Base-by-base conservation (phyloP, 2,329 filamentous ascomycete genomes). In the Aspergillus sp. region DNA sequence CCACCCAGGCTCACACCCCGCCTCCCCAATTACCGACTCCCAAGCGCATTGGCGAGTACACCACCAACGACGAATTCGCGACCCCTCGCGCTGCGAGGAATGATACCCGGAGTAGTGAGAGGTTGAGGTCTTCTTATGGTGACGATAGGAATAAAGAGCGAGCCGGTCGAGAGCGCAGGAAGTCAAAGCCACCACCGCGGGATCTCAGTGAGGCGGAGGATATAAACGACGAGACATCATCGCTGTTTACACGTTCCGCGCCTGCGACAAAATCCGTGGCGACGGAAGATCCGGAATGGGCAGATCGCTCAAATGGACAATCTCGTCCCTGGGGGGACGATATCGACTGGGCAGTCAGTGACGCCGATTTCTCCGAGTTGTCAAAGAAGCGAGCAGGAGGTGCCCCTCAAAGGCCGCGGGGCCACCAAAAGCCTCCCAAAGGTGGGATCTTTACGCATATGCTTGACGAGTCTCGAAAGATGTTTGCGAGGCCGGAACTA, bases 371-470 rank as follows among this genome's bases (percentile, higher is more conserved):
- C 33, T 55, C 59, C 4, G 59, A 62, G 24, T 34, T 61, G 24
- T 62, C 59, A 11, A 55, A 49, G 28, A 50, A 52, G 20, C 52
- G 55, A 17, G 49, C 53, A 22, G 49, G 55, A 15, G 54, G 55
- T n/a, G n/a, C n/a, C 8, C 46, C 47, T 22, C 19, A 22, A 10
- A n/a, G 38, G 36, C 4, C 36, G 39, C 16, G 26, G 35, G 32
- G 5, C 22, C 36, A n/a, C 37, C 42, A 22, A 59, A 53, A 32
- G 12, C 44, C 55, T 13, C 57, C 57, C 10, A 66, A 63, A 38
- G 56, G 55, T 19, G 59, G 62, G 1, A 55, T 67, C 16, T 52
- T 67, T 29, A 57, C 49, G 26, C 65, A 67, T 29, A 61, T 66
- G 36, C 45, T 64, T 20, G 60, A 58, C 20, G 61, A 65, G 31